Evolutionary conservation across 768 basidiomycete genomes (phyloP), one percentile per base, ranked within the genome.

Genomic region (Russula griseocarnosa): DNA sequence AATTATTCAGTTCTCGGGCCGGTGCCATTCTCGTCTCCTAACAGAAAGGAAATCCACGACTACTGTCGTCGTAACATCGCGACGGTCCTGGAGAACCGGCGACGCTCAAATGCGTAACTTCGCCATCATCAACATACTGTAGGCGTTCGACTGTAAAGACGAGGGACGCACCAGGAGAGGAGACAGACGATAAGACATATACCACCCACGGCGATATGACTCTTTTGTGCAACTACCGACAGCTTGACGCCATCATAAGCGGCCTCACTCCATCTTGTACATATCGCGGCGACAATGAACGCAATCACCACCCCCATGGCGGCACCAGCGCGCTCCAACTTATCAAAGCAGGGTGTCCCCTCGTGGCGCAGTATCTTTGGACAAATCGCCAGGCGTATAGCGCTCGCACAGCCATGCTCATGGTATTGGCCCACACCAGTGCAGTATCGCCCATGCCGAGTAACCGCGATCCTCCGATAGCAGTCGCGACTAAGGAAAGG

Each of bases 361-460:
- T 47, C 50, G 52, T 44, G 24, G 58, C 65, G 74, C 85, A 89
- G 72, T 79, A 91, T 2, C 63, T 63, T 5, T 71, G 70, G 16
- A 76, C 74, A 71, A 87, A 91, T 40, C 69, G 68, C 63, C 79
- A 74, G 47, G 83, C 82, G 71, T 89, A 92, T 30, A 76, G 69
- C 46, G 89, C 88, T 18, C 91, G 80, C 6, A 81, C 79, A 0
- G 78, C 74, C 66, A 90, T 78, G 71, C 87, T 89, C 68, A 80
- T 71, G 64, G 87, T 84, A 70, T 94, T 94, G 63, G 87, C 87
- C 70, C 86, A 90, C 3, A 93, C 87, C 38, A 91, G 78, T 8
- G 86, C 85, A 0, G 81, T 78, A 68, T 92, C 92, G 36, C 86
- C 87, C 28, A 84, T 70, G 28, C 77, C 73, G 30, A 80, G 58